A percentile compares a stretch with the other conserved stretches of the same genome.
Evolutionary conservation across 768 basidiomycete genomes (phyloP).

Genomic region (Holtermanniella nyarrowii): DNA sequence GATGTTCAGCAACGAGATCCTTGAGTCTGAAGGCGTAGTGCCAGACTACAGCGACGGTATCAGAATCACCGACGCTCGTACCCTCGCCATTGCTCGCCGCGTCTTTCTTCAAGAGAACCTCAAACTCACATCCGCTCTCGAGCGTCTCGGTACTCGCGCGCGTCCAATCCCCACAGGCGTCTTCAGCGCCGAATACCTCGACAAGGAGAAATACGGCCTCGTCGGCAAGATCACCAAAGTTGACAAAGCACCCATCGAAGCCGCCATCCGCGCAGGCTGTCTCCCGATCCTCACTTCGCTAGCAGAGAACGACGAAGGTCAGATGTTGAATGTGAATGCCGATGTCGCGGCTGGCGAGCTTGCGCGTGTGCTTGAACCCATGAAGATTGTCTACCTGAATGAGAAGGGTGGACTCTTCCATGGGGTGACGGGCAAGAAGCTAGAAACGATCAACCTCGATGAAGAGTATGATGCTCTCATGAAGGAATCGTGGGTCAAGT

Average conservation of each 20-base stretch:
- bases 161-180: constrained; percentile 96
- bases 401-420: constrained; percentile 98
- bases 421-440: constrained; percentile 89
- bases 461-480: constrained; percentile 97
- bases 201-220: constrained; percentile 84
- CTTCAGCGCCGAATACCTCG: constrained; percentile 93
- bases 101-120: constrained; percentile 98
- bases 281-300: constrained; percentile 90
- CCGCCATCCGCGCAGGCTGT: constrained; percentile 88
- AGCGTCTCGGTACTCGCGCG: constrained; percentile 88
- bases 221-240: constrained; percentile 91
- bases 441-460: constrained; percentile 93
- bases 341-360: constrained; percentile 97
- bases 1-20: constrained; percentile 60
- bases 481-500: constrained; percentile 99
- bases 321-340: constrained; percentile 97
- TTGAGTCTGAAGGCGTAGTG: constrained; percentile 82
- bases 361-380: constrained; percentile 92
- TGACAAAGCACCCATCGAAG: constrained; percentile 94
- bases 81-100: constrained; percentile 82
- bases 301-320: constrained; percentile 90
- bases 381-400: constrained; percentile 97
- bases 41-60: constrained; percentile 98
- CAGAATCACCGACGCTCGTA: constrained; percentile 91
- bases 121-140: constrained; percentile 82